Evolutionary conservation across 1,284 basidiomycete genomes (phyloP).

Genomic region (Rhodotorula sp.): DNA sequence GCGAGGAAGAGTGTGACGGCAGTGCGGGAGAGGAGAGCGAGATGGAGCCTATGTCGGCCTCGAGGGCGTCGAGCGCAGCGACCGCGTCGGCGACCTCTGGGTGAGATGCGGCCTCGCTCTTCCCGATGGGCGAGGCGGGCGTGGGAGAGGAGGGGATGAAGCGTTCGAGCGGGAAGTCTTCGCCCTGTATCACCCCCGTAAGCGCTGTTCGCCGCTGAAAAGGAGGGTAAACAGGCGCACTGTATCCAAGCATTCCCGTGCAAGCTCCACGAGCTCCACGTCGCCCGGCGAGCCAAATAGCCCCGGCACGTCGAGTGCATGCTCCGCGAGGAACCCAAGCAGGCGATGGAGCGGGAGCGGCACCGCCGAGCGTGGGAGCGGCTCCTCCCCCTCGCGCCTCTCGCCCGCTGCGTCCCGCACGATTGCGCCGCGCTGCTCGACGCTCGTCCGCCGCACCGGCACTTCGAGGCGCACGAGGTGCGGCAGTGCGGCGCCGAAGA

Average conservation of each 20-base stretch:
- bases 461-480: slow-evolving; percentile 12
- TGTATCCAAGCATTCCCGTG: slow-evolving; percentile 30
- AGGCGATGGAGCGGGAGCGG: slow-evolving; percentile 18
- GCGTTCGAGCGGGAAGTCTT: slow-evolving; percentile 19
- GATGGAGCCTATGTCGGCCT: slow-evolving; percentile 32
- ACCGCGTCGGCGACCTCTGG: slow-evolving; percentile 12
- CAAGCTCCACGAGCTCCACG: slow-evolving; percentile 3
- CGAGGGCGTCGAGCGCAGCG: slow-evolving; percentile 13
- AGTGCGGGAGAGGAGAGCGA: slow-evolving; percentile 13
- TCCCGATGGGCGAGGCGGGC: not conserved
- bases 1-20: not conserved
- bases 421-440: not conserved
- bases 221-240: slow-evolving; percentile 2
- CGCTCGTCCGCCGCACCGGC: slow-evolving; percentile 10
- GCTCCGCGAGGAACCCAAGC: slow-evolving; percentile 32
- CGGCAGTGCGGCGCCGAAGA: slow-evolving; percentile 26
- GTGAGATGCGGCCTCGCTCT: not conserved
- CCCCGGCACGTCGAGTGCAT: slow-evolving; percentile 14
- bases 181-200: slow-evolving; percentile 8
- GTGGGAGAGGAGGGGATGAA: not conserved
- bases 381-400: not conserved
- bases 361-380: slow-evolving; percentile 1
- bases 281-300: slow-evolving; percentile 23
- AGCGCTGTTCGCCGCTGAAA: not conserved
- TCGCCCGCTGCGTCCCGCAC: not conserved